These are phyloP conservation scores for Annona cherimola DNA, from an alignment of 164 flowering plant species.

Conservation along the genomic window DNA sequence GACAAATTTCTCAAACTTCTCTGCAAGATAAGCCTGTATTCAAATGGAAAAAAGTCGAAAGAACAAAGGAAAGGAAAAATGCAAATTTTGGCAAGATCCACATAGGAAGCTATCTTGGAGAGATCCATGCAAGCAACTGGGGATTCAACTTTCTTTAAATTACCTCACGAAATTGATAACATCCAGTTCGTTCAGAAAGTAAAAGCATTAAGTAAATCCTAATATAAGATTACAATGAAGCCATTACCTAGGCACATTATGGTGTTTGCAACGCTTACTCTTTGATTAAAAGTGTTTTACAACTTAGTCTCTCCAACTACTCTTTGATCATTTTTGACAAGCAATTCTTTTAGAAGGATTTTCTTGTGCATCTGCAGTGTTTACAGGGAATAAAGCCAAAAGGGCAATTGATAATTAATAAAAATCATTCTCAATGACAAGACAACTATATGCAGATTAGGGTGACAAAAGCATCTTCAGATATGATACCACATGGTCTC, in stretches of 20 bases:
- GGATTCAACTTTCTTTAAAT: not conserved
- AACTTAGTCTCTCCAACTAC: not conserved
- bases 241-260: not conserved
- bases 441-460: not conserved
- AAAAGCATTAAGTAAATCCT: not conserved
- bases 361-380: not conserved
- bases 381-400: not conserved
- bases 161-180: not conserved
- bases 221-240: not conserved
- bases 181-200: not conserved
- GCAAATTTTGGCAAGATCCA: not conserved
- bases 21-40: not conserved
- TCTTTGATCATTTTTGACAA: not conserved
- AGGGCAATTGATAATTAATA: not conserved
- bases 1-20: not conserved
- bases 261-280: not conserved
- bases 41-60: not conserved
- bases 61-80: not conserved
- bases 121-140: not conserved
- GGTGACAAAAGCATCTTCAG: not conserved
- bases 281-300: too few relatives aligned
- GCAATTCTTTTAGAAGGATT: not conserved
- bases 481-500: not conserved
- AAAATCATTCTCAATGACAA: not conserved
- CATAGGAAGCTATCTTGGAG: not conserved